Percentiles rank a stretch among this genome's conserved stretches.
Evolutionary conservation across 768 basidiomycete species (phyloP).

Genomic region (Cystobasidium tubakii): DNA sequence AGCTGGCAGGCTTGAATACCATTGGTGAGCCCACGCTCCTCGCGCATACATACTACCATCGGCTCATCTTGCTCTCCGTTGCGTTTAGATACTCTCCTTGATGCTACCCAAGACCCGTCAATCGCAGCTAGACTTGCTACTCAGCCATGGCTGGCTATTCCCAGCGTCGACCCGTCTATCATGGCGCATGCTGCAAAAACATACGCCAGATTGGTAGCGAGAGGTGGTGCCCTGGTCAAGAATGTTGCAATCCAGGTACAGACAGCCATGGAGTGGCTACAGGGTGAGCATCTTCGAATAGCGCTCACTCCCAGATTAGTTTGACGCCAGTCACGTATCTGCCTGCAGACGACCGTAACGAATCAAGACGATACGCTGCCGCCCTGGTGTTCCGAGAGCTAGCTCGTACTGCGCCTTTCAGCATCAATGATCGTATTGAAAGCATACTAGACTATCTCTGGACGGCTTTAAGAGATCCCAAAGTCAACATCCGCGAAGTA

Average conservation of each 20-base stretch:
- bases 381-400: constrained; percentile 91
- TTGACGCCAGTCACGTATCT: no score
- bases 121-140: constrained; percentile 82
- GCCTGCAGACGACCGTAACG: constrained; percentile 63
- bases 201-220: constrained; percentile 43
- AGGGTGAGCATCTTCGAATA: constrained; percentile 36
- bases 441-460: constrained; percentile 89
- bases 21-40: constrained; percentile 61
- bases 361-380: constrained; percentile 82
- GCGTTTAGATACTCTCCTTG: constrained; percentile 64
- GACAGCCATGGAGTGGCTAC: constrained; percentile 46
- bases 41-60: neutral
- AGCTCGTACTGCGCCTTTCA: constrained; percentile 68
- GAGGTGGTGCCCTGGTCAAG: constrained; percentile 44
- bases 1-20: constrained; percentile 77
- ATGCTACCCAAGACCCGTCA: constrained; percentile 71
- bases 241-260: constrained; percentile 45
- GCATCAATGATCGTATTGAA: constrained; percentile 76
- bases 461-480: constrained; percentile 76
- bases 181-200: constrained; percentile 56
- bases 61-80: neutral
- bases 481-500: constrained; percentile 81
- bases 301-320: no score
- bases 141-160: constrained; percentile 86
- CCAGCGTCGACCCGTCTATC: constrained; percentile 81